Percentiles rank a stretch among this genome's conserved stretches.
These are phyloP conservation scores for Tricholoma furcatifolium DNA, from an alignment of 768 basidiomycete species.

Conservation along the genomic window DNA sequence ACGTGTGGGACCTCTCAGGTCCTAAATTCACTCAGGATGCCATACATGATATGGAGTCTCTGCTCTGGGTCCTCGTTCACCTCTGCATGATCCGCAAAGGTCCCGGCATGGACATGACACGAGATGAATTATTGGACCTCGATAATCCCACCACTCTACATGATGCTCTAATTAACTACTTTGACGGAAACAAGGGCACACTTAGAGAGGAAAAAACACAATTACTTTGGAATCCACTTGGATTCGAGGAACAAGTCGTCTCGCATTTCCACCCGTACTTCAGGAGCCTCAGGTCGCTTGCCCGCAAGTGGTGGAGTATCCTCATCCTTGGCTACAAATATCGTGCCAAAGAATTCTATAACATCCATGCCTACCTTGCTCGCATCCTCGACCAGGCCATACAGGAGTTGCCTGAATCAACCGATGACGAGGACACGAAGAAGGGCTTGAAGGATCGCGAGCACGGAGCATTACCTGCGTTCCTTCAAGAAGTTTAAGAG, in stretches of 20 bases:
- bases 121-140: not conserved
- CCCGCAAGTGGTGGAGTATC: conserved; percentile 2
- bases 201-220: not conserved
- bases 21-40: not conserved
- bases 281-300: not conserved
- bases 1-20: too few species aligned
- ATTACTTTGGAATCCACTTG: not conserved
- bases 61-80: conserved; percentile 1
- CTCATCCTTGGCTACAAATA: conserved; percentile 1
- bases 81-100: not conserved
- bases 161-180: not conserved
- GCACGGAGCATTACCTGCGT: too few species aligned
- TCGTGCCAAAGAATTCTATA: not conserved
- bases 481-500: too few species aligned
- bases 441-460: too few species aligned
- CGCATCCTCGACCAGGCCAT: too few species aligned
- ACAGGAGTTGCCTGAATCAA: too few species aligned
- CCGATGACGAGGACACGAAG: too few species aligned
- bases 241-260: not conserved
- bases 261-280: not conserved
- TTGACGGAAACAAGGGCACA: not conserved
- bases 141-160: not conserved
- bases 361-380: not conserved
- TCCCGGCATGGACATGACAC: not conserved
- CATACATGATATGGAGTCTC: not conserved